Evolutionary conservation across 2,329 filamentous ascomycete genomes (phyloP).

Genomic region (Corynespora cassiicola): DNA sequence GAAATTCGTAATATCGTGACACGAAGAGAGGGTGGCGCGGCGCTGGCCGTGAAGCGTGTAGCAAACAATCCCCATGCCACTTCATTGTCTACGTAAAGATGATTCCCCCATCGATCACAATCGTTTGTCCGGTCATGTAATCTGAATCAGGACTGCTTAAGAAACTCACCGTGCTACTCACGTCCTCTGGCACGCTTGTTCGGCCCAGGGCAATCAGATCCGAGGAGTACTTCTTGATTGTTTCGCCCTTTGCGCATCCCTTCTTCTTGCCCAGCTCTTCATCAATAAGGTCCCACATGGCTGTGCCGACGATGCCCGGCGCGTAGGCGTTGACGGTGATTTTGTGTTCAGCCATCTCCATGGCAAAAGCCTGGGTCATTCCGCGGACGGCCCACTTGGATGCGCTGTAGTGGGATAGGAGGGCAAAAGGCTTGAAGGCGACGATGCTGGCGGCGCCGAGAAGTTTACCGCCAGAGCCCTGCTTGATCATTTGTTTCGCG

Average conservation of each 20-base stretch:
- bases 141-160: constrained; percentile 65
- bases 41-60: too few relatives aligned
- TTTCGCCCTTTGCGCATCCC: constrained; percentile 59
- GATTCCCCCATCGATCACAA: constrained; percentile 68
- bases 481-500: constrained; percentile 69
- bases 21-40: too few relatives aligned
- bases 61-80: too few relatives aligned
- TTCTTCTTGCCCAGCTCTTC: constrained; percentile 61
- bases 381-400: constrained; percentile 73
- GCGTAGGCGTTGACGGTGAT: constrained; percentile 74
- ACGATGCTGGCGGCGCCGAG: constrained; percentile 61
- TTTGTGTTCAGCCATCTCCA: constrained; percentile 68
- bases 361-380: constrained; percentile 69
- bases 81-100: constrained; percentile 49
- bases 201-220: constrained; percentile 65
- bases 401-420: constrained; percentile 68
- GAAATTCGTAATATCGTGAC: too few relatives aligned
- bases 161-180: constrained; percentile 68
- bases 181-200: constrained; percentile 67
- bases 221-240: constrained; percentile 60
- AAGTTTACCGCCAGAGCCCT: constrained; percentile 59
- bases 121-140: constrained; percentile 71
- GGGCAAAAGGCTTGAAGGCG: constrained; percentile 65
- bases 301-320: constrained; percentile 70
- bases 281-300: constrained; percentile 74